Evolutionary conservation across 1,284 basidiomycete species (phyloP), one percentile per base, ranked within the genome.

Genomic region (Apiotrichum veenhuisii): DNA sequence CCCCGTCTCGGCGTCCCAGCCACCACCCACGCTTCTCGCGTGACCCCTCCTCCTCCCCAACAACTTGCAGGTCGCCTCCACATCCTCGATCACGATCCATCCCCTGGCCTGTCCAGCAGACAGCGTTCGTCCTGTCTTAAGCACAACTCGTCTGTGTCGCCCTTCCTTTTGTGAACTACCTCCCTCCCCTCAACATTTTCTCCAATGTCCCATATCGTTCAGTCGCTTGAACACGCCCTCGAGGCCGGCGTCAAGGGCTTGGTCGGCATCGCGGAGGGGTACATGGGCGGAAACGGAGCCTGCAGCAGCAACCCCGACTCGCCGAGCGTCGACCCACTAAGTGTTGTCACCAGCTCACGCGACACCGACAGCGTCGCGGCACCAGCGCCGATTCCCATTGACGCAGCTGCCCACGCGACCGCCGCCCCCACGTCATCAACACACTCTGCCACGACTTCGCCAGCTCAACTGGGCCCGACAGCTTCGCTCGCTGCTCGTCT

Each of bases 251-350:
- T 73, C 38, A 72, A 70, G 62, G 70, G 68, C 20, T 50, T 75
- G n/a, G 61, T 71, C 44, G 67, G 59, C 12, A 41, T 98, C 20
- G 52, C 52, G 15, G 52, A 53, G 27, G 36, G 45, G 25, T 52
- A 52, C 34, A 48, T 57, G 38, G 50, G 55, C n/a, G 30, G 30
- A 30, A 20, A 18, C n/a, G 43, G 33, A 17, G 46, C 11, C n/a
- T 20, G 46, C 22, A 18, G 22, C 14, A 37, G 46, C n/a, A 27
- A 14, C 34, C 33, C 46, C 7, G 20, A 30, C 5, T 30, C 44
- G 2, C 44, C 44, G 17, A n/a, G 30, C 15, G 43, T 23, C 43
- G 51, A 37, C 44, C 20, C 52, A 3, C 26, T 0, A 22, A 17
- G 34, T 20, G 22, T 22, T 38, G 51, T 42, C 12, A 20, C 37